Percentiles rank a stretch among this genome's conserved stretches.
These are phyloP conservation scores for Mycocalia duriaeana DNA, from an alignment of 1,284 basidiomycete genomes.

Conservation along the genomic window DNA sequence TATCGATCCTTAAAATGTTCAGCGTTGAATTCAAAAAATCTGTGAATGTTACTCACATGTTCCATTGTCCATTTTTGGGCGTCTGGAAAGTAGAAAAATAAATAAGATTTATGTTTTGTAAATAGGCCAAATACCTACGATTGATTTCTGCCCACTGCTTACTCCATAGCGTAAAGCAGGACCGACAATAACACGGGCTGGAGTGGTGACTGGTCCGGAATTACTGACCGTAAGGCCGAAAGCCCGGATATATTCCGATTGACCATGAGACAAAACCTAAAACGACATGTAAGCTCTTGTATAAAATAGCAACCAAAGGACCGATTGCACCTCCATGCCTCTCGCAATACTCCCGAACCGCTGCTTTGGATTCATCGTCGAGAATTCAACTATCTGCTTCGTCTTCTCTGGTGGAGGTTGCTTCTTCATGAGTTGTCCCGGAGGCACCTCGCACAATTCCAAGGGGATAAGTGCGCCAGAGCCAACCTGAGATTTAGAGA, in stretches of 20 bases:
- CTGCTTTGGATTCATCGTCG: conserved; percentile 61
- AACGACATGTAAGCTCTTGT: background rate
- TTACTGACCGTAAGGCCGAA: conserved; percentile 60
- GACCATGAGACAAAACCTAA: conserved; percentile 62
- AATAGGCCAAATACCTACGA: conserved; percentile 40
- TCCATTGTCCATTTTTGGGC: conserved; percentile 65
- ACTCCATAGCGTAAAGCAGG: conserved; percentile 60
- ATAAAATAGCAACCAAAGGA: background rate
- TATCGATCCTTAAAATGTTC: conserved; percentile 47
- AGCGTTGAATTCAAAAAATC: no score
- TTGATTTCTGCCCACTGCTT: conserved; percentile 43
- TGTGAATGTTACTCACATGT: conserved; percentile 47
- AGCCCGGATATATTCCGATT: conserved; percentile 67
- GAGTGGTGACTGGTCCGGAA: conserved; percentile 43
- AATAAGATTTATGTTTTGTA: no score
- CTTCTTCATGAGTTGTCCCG: conserved; percentile 72
- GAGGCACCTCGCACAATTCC: conserved; percentile 59
- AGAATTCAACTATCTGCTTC: conserved; percentile 61
- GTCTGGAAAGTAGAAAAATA: no score
- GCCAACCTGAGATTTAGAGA: conserved; percentile 42
- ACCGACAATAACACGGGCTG: conserved; percentile 56
- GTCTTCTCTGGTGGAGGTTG: conserved; percentile 67
- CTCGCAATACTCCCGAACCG: conserved; percentile 54
- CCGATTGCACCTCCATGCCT: conserved; percentile 44
- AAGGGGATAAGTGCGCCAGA: conserved; percentile 63